Evolutionary conservation across 2,329 filamentous ascomycete genomes (phyloP), one percentile per base, ranked within the genome.

Genomic region (Diplodia intermedia): DNA sequence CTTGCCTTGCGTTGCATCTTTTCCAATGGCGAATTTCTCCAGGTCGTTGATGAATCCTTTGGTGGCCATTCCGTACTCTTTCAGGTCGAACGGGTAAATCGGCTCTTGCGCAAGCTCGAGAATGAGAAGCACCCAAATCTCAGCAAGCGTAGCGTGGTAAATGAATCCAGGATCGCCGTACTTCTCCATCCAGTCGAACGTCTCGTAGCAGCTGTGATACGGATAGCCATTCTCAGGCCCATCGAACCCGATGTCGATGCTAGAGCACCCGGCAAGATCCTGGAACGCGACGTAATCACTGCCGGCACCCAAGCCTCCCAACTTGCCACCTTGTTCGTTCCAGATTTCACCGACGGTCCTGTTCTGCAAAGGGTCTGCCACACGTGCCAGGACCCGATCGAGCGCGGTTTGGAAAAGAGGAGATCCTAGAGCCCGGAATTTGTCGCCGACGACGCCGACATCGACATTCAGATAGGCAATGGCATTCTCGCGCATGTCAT

Each of bases 401-500:
- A 98, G 85, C 1, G 92, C 84, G 71, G 88, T 88, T 70, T 89
- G 83, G 76, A 95, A 93, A 38, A 96, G 81, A 0, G 95, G 95
- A 4, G 92, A 95, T 23, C 91, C 95, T 6, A 90, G 84, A 9
- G 92, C 94, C 71, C 86, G 86, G 75, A 99, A 93, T 12, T 90
- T 84, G 65, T 83, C 80, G 6, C 95, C 95, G 2, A 87, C 86
- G 4, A 98, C 89, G 40, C 90, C 94, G 1, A 89, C 88, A 76
- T 94, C 94, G 50, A 99, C 89, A 75, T 99, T 99, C 71, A 99
- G 84, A 75, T 99, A 99, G 11, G 91, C 94, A 71, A 92, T 88
- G 0, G 88, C 94, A 73, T 95, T 86, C 20, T 86, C 82, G 52
- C 92, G 90, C 7, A 99, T 84, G 3, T 82, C 78, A 0, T 94